A percentile compares a stretch with the other conserved stretches of the same genome.
Evolutionary conservation across 768 basidiomycete species (phyloP).

Genomic region (Naematelia aurantialba): DNA sequence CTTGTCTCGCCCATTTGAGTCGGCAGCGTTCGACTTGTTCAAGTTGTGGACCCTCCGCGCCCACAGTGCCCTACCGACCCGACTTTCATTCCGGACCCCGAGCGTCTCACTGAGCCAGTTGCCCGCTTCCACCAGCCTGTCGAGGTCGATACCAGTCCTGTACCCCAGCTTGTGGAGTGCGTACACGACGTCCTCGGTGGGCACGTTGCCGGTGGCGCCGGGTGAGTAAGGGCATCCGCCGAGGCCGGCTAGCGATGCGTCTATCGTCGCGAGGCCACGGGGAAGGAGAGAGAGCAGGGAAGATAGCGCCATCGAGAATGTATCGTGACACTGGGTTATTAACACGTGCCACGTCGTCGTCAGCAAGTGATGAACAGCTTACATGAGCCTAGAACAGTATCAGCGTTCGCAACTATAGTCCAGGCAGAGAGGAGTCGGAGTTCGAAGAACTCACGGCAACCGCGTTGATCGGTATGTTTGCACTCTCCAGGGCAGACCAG

Average conservation of each 20-base stretch:
- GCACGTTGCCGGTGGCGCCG: conserved; percentile 90
- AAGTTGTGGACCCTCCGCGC: conserved; percentile 42
- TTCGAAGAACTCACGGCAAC: conserved; percentile 59
- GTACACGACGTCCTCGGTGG: conserved; percentile 85
- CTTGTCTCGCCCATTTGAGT: no score
- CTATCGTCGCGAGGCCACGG: conserved; percentile 75
- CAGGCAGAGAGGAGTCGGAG: neutral
- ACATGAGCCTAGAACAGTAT: conserved; percentile 21
- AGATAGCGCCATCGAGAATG: conserved; percentile 34
- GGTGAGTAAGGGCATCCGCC: conserved; percentile 96
- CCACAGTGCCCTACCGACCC: conserved; percentile 71
- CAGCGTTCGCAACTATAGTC: conserved; percentile 2
- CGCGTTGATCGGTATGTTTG: conserved; percentile 58
- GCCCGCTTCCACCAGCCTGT: conserved; percentile 69
- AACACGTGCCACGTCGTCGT: neutral
- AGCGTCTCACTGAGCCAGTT: conserved; percentile 74
- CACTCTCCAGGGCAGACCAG: conserved; percentile 64
- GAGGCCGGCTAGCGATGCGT: conserved; percentile 76
- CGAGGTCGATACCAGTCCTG: conserved; percentile 63
- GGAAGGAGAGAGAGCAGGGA: conserved; percentile 44
- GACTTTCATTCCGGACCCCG: conserved; percentile 66
- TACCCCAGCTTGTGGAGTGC: conserved; percentile 64
- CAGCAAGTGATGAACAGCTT: no score
- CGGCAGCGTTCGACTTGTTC: conserved; percentile 3
- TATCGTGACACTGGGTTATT: conserved; percentile 38